phyloP scores from a whole-genome alignment of 192 early-diverging fungal species.

The Coemansia sp. region DNA sequence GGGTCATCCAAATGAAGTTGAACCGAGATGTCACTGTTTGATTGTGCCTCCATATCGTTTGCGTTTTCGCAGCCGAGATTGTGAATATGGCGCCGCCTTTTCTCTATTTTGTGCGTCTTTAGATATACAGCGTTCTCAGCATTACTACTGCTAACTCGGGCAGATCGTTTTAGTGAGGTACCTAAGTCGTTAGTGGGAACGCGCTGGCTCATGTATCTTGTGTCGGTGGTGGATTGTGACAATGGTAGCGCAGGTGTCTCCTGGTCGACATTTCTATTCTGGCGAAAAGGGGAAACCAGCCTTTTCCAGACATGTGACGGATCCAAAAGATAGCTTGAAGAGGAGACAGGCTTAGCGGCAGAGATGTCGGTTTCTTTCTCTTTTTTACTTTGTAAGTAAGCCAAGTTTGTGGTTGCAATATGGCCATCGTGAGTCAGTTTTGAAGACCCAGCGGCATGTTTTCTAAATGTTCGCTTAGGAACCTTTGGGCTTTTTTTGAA shows the following conservation, averaged over 20 bases:
- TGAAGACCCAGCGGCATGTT: background rate
- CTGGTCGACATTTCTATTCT: background rate
- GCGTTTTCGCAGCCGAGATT: background rate
- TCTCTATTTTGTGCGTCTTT: background rate
- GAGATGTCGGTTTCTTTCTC: background rate
- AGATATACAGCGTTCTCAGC: background rate
- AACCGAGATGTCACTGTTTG: conserved; percentile 30
- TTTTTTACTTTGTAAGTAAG: background rate
- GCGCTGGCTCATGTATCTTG: background rate
- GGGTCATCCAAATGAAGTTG: conserved; percentile 6
- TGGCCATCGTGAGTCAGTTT: background rate
- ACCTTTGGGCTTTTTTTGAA: conserved; percentile 3
- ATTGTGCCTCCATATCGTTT: conserved; percentile 7
- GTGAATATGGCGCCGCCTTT: background rate
- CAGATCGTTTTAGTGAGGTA: background rate
- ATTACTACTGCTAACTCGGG: background rate
- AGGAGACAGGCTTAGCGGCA: background rate
- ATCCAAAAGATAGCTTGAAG: background rate
- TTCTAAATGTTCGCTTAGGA: conserved; percentile 21
- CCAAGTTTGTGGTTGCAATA: background rate
- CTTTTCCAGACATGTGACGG: conserved; percentile 7
- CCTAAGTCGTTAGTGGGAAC: background rate
- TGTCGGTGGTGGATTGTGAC: background rate
- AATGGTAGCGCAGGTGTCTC: background rate
- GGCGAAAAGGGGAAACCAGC: conserved; percentile 12